These are phyloP conservation scores for Pythium aristosporum DNA, from an alignment of 352 stramenopile genomes.

Conservation along the genomic window DNA sequence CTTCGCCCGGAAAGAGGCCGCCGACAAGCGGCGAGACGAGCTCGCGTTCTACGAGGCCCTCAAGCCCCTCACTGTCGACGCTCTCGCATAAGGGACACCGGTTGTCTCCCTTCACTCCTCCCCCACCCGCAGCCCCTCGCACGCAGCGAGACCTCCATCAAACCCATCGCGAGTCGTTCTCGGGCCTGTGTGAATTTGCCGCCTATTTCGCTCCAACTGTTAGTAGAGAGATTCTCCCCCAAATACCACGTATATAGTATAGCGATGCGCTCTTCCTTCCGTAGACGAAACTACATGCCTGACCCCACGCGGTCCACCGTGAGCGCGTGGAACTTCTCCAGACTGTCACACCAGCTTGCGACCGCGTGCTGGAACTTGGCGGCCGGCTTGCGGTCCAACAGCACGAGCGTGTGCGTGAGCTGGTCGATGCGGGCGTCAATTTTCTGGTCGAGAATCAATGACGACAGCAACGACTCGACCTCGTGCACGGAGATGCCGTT, in stretches of 20 bases:
- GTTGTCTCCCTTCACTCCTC: not conserved
- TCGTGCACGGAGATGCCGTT: slow-evolving; percentile 90
- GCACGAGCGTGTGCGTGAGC: slow-evolving; percentile 71
- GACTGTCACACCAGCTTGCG: slow-evolving; percentile 56
- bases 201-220: no score
- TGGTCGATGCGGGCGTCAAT: slow-evolving; percentile 94
- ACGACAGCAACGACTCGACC: slow-evolving; percentile 92
- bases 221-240: not conserved
- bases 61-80: slow-evolving; percentile 6
- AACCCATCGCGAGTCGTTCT: no score
- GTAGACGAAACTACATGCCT: slow-evolving; percentile 29
- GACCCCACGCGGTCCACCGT: slow-evolving; percentile 54
- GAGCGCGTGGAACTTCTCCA: slow-evolving; percentile 75
- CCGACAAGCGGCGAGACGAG: slow-evolving; percentile 50
- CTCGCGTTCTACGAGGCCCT: slow-evolving; percentile 49
- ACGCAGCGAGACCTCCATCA: no score
- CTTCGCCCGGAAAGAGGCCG: slow-evolving; percentile 44
- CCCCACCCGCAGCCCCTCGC: no score
- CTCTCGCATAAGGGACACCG: not conserved
- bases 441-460: slow-evolving; percentile 91
- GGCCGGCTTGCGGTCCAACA: slow-evolving; percentile 62
- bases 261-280: not conserved
- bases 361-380: slow-evolving; percentile 74
- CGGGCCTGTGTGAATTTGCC: no score
- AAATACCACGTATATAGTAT: not conserved